Evolutionary conservation across 139 green algal species (phyloP), one percentile per base, ranked within the genome.

Genomic region (Auxenochlorella pyrenoidosa): DNA sequence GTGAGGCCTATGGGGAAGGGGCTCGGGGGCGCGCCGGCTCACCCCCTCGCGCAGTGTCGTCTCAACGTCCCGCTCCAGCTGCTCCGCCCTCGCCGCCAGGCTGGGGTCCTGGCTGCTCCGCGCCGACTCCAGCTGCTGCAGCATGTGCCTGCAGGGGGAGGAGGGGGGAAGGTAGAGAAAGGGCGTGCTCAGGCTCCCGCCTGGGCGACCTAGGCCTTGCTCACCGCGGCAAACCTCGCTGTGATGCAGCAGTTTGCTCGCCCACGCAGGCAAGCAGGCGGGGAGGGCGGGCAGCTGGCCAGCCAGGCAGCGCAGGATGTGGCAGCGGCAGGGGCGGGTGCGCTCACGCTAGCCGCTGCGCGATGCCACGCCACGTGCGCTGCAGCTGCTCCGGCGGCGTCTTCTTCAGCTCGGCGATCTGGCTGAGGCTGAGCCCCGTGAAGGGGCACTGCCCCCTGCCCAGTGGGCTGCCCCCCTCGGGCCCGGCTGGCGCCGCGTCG

Each of bases 381-480:
- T 85, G 59, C 60, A 85, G 60, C 38, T n/a, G 60, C 40, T 85
- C 80, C 5, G 80, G 80, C 40, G 80, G 80, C 24, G 63, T 77
- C 28, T 40, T 44, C 80, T 85, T 75, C 40, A 85, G 80, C 80
- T 85, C 80, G 41, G 80, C 80, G 32, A 85, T 85, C 40, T 85
- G 79, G 79, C 79, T 84, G 24, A 84, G 80, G 15, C 30, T 41
- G 34, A 85, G 80, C 15, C 60, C 80, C 40, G 80, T 84, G 6
- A 84, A 30, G 1, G 80, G 80, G 63, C 80, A 85, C 28, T 63
- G 54, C 54, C 10, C 15, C 8, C 12, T 6, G 12, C 47, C 12
- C 47, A 6, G 47, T 12, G 12, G 6, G 26, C 0, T 43, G 12
- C 26, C 13, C 4, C 44, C 18, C 19, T 13, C 30, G 0, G 38